phyloP scores from a whole-genome alignment of 768 basidiomycete species.

The Leccinum sublutescens region DNA sequence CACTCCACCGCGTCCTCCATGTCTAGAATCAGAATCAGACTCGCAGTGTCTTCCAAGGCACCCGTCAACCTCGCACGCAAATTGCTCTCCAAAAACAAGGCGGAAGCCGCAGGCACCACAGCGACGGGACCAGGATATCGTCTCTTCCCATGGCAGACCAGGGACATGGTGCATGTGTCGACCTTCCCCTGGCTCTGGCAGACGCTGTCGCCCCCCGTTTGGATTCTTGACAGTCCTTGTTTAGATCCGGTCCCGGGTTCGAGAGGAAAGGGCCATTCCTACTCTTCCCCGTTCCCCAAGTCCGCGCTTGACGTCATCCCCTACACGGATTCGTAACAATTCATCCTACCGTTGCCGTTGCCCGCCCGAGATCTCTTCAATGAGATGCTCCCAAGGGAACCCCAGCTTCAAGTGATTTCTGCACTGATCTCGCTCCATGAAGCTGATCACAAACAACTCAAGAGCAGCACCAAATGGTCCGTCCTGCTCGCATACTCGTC shows the following conservation, averaged over 20 bases:
- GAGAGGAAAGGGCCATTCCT: too few relatives aligned
- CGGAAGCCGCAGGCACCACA: constrained; percentile 6
- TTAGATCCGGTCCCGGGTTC: constrained; percentile 13
- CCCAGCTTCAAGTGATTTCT: too few relatives aligned
- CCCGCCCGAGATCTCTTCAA: too few relatives aligned
- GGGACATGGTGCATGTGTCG: constrained; percentile 8
- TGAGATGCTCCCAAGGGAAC: too few relatives aligned
- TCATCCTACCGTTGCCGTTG: too few relatives aligned
- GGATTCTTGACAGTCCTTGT: constrained; percentile 15
- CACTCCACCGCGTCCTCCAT: constrained; percentile 47
- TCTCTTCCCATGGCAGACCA: constrained; percentile 45
- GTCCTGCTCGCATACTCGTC: constrained; percentile 54
- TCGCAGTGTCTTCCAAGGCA: constrained; percentile 36
- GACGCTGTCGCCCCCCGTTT: too few relatives aligned
- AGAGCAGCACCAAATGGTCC: constrained; percentile 12
- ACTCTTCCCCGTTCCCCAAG: too few relatives aligned
- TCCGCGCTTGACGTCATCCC: too few relatives aligned
- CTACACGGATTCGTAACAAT: too few relatives aligned
- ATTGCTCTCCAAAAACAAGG: constrained; percentile 46
- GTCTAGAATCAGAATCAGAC: constrained; percentile 47
- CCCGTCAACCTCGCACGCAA: constrained; percentile 57
- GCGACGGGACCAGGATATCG: constrained; percentile 27
- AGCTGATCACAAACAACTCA: constrained; percentile 47
- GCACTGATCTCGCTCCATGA: too few relatives aligned
- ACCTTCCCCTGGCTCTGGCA: neutral